Conservation (phyloP, 202 grass and related monocot genomes). For the Setaria viridis region DNA sequence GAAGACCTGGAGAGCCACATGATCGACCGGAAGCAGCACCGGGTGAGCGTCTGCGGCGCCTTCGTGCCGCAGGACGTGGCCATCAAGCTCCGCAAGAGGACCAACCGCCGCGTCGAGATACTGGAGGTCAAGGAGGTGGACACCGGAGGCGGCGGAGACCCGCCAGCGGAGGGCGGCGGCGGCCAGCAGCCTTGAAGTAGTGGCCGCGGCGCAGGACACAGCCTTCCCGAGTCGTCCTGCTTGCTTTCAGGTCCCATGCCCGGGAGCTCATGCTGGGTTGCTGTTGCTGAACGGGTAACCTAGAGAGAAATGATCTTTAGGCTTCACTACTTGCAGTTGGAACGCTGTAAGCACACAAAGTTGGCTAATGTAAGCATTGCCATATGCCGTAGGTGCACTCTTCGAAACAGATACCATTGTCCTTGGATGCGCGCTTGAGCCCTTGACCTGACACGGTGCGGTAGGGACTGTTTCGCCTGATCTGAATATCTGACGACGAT, state of each 20-base stretch:
- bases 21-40: constrained; percentile 73
- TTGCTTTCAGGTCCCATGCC: no score
- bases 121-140: constrained; percentile 84
- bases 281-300: no score
- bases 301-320: no score
- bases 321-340: no score
- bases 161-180: neutral
- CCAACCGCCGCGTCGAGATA: constrained; percentile 82
- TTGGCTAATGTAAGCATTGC: neutral
- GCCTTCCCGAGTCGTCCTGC: no score
- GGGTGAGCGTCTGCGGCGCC: constrained; percentile 58
- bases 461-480: neutral
- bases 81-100: constrained; percentile 74
- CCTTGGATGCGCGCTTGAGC: neutral
- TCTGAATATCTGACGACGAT: neutral
- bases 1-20: constrained; percentile 72
- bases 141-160: neutral
- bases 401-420: neutral
- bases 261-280: no score
- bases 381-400: neutral
- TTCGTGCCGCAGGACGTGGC: constrained; percentile 89
- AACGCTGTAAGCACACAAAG: neutral
- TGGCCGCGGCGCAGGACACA: neutral
- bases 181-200: constrained; percentile 30
- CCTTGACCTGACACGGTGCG: neutral